Conservation (phyloP, 2,329 filamentous ascomycete species). For the Blumeria graminis region DNA sequence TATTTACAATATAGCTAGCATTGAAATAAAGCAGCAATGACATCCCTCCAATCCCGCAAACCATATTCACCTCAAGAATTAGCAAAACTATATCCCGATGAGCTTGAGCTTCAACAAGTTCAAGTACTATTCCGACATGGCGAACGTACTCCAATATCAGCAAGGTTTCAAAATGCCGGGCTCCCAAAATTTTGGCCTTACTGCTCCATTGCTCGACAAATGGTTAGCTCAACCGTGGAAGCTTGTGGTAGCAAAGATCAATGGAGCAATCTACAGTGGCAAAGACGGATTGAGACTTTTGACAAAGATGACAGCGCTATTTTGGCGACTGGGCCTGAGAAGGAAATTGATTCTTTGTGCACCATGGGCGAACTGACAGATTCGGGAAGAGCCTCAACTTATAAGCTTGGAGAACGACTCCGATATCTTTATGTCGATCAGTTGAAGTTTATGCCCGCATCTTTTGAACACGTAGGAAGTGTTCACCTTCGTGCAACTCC, state of each 20-base stretch:
- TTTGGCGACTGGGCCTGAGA: slow-evolving; percentile 39
- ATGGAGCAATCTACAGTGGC: slow-evolving; percentile 24
- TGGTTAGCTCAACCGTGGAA: slow-evolving; percentile 36
- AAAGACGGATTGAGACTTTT: slow-evolving; percentile 64
- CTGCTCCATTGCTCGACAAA: slow-evolving; percentile 50
- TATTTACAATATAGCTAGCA: too few species aligned
- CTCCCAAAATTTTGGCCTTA: slow-evolving; percentile 66
- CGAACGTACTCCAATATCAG: slow-evolving; percentile 60
- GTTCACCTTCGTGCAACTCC: slow-evolving; percentile 54
- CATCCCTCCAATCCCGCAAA: slow-evolving; percentile 46
- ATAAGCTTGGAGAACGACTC: slow-evolving; percentile 40
- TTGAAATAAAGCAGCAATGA: slow-evolving; percentile 30
- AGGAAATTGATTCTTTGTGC: slow-evolving; percentile 60
- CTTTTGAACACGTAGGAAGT: slow-evolving; percentile 28
- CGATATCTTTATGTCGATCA: slow-evolving; percentile 52
- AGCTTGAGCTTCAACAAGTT: slow-evolving; percentile 65
- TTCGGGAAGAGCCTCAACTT: slow-evolving; percentile 46
- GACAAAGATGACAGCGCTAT: slow-evolving; percentile 43
- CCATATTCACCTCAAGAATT: slow-evolving; percentile 69
- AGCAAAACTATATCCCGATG: slow-evolving; percentile 51
- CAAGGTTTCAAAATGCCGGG: slow-evolving; percentile 64
- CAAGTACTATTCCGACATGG: slow-evolving; percentile 68
- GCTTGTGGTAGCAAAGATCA: slow-evolving; percentile 17
- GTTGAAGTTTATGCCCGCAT: slow-evolving; percentile 42
- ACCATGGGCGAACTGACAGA: slow-evolving; percentile 57